Conservation (phyloP, 2,329 filamentous ascomycete genomes). For the Eutypella sp. region DNA sequence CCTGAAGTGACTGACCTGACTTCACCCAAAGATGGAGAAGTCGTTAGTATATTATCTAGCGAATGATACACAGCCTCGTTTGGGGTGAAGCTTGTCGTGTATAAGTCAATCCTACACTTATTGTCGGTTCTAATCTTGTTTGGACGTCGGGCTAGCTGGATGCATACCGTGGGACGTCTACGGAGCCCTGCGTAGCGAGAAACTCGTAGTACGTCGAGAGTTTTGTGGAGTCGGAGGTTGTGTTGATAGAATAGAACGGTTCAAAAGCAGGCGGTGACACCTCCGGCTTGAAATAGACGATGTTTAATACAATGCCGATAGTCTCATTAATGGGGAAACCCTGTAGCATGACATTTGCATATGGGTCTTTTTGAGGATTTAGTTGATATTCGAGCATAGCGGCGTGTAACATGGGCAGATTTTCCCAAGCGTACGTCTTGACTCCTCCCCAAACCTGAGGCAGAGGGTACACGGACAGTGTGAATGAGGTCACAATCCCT, state of each 20-base stretch:
- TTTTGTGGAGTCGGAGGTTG: not conserved
- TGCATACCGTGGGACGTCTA: conserved; percentile 1
- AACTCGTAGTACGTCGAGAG: not conserved
- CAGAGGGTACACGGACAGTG: conserved; percentile 4
- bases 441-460: conserved; percentile 8
- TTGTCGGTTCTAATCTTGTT: not conserved
- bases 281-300: conserved; percentile 9
- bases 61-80: conserved; percentile 2
- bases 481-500: conserved; percentile 11
- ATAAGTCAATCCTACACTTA: conserved; percentile 3
- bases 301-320: not conserved
- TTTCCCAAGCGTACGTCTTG: conserved; percentile 2
- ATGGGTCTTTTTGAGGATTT: conserved; percentile 4
- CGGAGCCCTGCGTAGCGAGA: not conserved
- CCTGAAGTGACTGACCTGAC: conserved; percentile 3
- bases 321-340: conserved; percentile 5
- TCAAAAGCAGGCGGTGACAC: conserved; percentile 6
- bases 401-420: conserved; percentile 2
- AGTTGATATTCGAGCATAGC: conserved; percentile 5
- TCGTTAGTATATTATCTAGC: conserved; percentile 2
- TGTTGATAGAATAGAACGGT: conserved; percentile 4
- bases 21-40: not conserved
- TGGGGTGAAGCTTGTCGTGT: conserved; percentile 3
- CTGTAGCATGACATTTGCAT: conserved; percentile 7
- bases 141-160: not conserved